A percentile compares a stretch with the other conserved stretches of the same genome.
Evolutionary conservation across 176 grass and related monocot genomes (phyloP).

Genomic region (Oryza nivara): DNA sequence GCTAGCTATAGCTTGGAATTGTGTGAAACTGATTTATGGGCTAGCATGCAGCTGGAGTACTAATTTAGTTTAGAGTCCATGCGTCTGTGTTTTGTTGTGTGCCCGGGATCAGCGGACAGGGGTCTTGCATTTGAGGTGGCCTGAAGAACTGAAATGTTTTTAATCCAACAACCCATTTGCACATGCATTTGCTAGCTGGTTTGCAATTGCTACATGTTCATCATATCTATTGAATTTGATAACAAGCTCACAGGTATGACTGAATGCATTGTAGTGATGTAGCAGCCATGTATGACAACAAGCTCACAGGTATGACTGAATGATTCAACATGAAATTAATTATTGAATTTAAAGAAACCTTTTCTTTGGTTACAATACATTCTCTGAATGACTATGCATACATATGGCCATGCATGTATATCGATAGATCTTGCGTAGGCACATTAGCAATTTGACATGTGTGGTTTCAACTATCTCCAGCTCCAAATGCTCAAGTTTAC

Average conservation of each 20-base stretch:
- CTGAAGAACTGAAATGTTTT: background rate
- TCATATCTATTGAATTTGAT: no score
- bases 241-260: no score
- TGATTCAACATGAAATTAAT: background rate
- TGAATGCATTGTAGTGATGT: background rate
- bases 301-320: background rate
- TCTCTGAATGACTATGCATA: background rate
- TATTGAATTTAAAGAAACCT: background rate
- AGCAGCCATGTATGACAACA: slow-evolving; percentile 2
- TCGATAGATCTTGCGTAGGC: background rate
- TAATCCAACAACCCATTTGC: slow-evolving; percentile 28
- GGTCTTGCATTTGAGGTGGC: slow-evolving; percentile 10
- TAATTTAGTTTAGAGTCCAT: slow-evolving; percentile 21
- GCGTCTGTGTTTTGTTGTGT: slow-evolving; percentile 17
- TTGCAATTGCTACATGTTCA: background rate
- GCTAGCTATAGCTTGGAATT: slow-evolving; percentile 1
- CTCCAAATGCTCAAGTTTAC: slow-evolving; percentile 4
- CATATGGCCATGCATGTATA: background rate
- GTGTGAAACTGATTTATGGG: slow-evolving; percentile 26
- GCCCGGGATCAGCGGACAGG: slow-evolving; percentile 55
- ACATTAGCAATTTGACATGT: slow-evolving; percentile 19
- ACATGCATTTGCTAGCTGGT: slow-evolving; percentile 36
- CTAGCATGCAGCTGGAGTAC: background rate
- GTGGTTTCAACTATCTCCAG: background rate
- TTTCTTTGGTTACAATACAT: background rate